A percentile compares a stretch with the other conserved stretches of the same genome.
These are phyloP conservation scores for Ophiosphaerella korrae DNA, from an alignment of 2,329 filamentous ascomycete species.

Conservation along the genomic window DNA sequence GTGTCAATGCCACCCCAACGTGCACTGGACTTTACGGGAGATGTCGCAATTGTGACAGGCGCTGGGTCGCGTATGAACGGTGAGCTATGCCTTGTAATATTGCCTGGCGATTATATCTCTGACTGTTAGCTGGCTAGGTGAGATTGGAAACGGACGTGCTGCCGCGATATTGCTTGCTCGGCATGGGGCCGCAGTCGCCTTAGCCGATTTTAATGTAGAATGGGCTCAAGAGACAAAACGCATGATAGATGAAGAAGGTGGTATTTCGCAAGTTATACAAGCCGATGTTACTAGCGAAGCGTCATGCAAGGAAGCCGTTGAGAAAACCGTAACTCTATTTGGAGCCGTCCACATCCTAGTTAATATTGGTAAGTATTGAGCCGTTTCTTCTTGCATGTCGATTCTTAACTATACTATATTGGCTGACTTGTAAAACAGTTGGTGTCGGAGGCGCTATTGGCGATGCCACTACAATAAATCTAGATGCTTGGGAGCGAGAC, in stretches of 20 bases:
- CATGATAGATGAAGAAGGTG: conserved; percentile 67
- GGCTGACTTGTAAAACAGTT: conserved; percentile 37
- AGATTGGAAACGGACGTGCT: conserved; percentile 76
- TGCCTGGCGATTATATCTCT: no score
- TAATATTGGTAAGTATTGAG: conserved; percentile 59
- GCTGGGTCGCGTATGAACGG: no score
- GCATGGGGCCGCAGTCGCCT: conserved; percentile 73
- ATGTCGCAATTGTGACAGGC: conserved; percentile 20
- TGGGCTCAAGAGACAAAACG: conserved; percentile 74
- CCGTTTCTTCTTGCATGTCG: no score
- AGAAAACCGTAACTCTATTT: conserved; percentile 66
- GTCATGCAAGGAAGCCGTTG: conserved; percentile 69
- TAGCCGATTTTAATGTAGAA: conserved; percentile 73
- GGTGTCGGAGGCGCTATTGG: conserved; percentile 61
- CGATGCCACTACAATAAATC: conserved; percentile 59
- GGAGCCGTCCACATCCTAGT: conserved; percentile 72
- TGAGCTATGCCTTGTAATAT: no score
- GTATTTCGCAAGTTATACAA: conserved; percentile 64
- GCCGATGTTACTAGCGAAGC: conserved; percentile 67
- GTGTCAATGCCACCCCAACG: not conserved
- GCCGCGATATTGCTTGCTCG: conserved; percentile 75
- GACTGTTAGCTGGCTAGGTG: conserved; percentile 33
- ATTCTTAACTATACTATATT: not conserved
- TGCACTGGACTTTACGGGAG: conserved; percentile 15
- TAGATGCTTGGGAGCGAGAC: conserved; percentile 59